Conservation (phyloP, 176 grass and related monocot genomes). For the Lolium multiflorum region DNA sequence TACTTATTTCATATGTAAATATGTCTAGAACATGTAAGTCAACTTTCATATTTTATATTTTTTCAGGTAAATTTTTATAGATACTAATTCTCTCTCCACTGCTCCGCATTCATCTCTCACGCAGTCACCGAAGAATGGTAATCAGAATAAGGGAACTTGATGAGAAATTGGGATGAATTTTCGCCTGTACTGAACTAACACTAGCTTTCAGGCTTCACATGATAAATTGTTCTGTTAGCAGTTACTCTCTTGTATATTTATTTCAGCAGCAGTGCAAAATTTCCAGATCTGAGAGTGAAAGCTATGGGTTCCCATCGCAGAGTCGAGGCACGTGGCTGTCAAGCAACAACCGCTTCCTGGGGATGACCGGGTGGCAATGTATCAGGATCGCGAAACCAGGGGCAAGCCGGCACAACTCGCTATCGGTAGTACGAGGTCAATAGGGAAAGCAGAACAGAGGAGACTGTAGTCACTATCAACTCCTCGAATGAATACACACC, state of each 20-base stretch:
- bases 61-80: too few relatives aligned
- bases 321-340: neutral
- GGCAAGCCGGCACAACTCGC: slow-evolving; percentile 17
- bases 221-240: too few relatives aligned
- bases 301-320: neutral
- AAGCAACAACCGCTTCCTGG: neutral
- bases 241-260: slow-evolving; percentile 1
- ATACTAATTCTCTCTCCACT: too few relatives aligned
- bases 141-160: neutral
- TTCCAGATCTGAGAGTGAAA: slow-evolving; percentile 33
- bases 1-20: too few relatives aligned
- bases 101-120: too few relatives aligned
- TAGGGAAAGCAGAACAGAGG: slow-evolving; percentile 61
- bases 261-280: slow-evolving; percentile 18
- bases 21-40: too few relatives aligned
- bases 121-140: neutral
- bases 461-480: slow-evolving; percentile 56
- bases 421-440: slow-evolving; percentile 66
- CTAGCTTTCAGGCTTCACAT: too few relatives aligned
- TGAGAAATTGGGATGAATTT: neutral
- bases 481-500: slow-evolving; percentile 60
- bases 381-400: neutral
- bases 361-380: neutral
- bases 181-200: too few relatives aligned
- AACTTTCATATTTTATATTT: too few relatives aligned